A percentile compares a stretch with the other conserved stretches of the same genome.
Conservation (phyloP, 768 basidiomycete genomes). For the Hydnomerulius pinastri region DNA sequence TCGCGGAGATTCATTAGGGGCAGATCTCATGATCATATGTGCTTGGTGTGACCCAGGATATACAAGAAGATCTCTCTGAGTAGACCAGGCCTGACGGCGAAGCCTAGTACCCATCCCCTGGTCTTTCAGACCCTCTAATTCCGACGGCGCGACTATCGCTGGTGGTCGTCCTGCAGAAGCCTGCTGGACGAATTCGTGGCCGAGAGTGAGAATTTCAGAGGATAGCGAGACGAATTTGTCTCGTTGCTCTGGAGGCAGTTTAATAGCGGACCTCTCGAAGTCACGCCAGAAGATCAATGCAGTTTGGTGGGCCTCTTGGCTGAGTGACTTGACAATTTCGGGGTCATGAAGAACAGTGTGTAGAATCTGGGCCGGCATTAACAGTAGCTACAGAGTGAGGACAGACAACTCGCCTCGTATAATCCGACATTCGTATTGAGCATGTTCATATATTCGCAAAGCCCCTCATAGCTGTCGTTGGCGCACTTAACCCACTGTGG, state of each 20-base stretch:
- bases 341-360: slow-evolving; percentile 69
- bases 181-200: slow-evolving; percentile 81
- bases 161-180: slow-evolving; percentile 64
- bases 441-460: slow-evolving; percentile 98
- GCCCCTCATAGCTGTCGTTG: slow-evolving; percentile 83
- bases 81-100: slow-evolving; percentile 74
- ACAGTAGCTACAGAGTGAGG: slow-evolving; percentile 16
- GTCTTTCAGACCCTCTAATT: slow-evolving; percentile 74
- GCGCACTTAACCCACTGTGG: slow-evolving; percentile 78
- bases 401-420: slow-evolving; percentile 67
- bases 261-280: slow-evolving; percentile 96
- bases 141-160: slow-evolving; percentile 64
- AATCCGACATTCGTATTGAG: slow-evolving; percentile 92
- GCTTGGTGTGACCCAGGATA: slow-evolving; percentile 89
- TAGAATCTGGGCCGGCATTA: slow-evolving; percentile 53
- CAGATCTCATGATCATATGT: slow-evolving; percentile 89
- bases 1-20: slow-evolving; percentile 81
- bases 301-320: slow-evolving; percentile 78
- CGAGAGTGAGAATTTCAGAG: slow-evolving; percentile 84
- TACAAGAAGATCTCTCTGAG: slow-evolving; percentile 72
- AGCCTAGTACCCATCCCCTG: slow-evolving; percentile 74
- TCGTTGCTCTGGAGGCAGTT: slow-evolving; percentile 77
- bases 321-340: slow-evolving; percentile 63
- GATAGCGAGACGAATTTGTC: slow-evolving; percentile 86
- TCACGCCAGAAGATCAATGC: slow-evolving; percentile 95